Evolutionary conservation across 106 monocot species (phyloP).

Genomic region (Dactylorhiza incarnata): DNA sequence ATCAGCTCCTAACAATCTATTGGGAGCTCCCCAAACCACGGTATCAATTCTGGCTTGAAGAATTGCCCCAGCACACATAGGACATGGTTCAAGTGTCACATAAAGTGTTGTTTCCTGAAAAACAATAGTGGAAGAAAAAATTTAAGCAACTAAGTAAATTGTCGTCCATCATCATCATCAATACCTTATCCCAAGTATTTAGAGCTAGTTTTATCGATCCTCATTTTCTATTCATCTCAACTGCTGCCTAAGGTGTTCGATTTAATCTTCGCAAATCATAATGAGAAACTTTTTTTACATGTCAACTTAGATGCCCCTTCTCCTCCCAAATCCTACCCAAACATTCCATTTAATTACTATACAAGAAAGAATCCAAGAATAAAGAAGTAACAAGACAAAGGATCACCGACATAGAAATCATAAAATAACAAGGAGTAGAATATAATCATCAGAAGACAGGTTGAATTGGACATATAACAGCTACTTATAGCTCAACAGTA

Average conservation of each 20-base stretch:
- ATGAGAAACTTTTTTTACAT: too few species aligned
- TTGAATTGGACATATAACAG: background rate
- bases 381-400: background rate
- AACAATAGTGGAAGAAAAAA: constrained; percentile 6
- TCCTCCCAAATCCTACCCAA: too few species aligned
- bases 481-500: background rate
- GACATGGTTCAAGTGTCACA: constrained; percentile 91
- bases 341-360: background rate
- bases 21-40: constrained; percentile 96
- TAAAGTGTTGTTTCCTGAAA: constrained; percentile 84
- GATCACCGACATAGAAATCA: background rate
- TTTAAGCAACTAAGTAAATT: background rate
- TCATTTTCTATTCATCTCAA: too few species aligned
- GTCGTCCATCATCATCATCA: too few species aligned
- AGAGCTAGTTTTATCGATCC: too few species aligned
- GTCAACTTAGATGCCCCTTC: too few species aligned
- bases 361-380: background rate
- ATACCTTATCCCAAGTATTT: too few species aligned
- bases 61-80: constrained; percentile 98
- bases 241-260: too few species aligned
- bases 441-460: background rate
- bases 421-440: background rate
- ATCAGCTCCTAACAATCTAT: constrained; percentile 93
- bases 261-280: too few species aligned
- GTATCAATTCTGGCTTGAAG: constrained; percentile 87